Evolutionary conservation across 2,329 filamentous ascomycete species (phyloP).

Genomic region (Akanthomyces muscarius): DNA sequence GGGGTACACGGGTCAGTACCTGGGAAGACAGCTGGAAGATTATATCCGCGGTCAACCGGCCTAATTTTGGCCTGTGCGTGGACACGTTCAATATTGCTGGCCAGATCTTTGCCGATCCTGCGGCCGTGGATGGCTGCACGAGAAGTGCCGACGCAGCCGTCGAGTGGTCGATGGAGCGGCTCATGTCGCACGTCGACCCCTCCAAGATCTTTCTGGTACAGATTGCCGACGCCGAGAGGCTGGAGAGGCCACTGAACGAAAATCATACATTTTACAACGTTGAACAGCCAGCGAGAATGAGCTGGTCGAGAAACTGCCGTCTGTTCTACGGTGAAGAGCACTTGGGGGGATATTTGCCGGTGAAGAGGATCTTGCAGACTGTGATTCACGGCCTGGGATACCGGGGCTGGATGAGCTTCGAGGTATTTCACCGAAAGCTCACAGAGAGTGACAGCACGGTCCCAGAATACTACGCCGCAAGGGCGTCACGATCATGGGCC

Average conservation of each 20-base stretch:
- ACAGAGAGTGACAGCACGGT: constrained; percentile 46
- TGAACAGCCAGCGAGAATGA: constrained; percentile 56
- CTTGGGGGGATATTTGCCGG: constrained; percentile 63
- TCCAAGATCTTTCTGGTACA: constrained; percentile 71
- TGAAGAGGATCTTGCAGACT: constrained; percentile 55
- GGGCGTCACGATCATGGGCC: constrained; percentile 45
- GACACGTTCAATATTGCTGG: constrained; percentile 75
- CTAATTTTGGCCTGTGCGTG: constrained; percentile 71
- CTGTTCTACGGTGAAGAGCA: constrained; percentile 53
- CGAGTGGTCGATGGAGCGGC: constrained; percentile 46
- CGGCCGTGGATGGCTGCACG: constrained; percentile 45
- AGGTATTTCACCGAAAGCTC: constrained; percentile 63
- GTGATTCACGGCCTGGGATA: constrained; percentile 63
- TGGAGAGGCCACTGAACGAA: constrained; percentile 51
- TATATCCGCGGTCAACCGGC: constrained; percentile 56
- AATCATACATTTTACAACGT: constrained; percentile 34
- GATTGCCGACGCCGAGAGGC: constrained; percentile 65
- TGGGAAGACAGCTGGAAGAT: constrained; percentile 70
- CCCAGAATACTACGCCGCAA: constrained; percentile 53
- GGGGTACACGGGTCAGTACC: constrained; percentile 62
- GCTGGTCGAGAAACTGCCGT: constrained; percentile 70
- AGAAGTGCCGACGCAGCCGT: constrained; percentile 52
- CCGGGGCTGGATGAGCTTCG: constrained; percentile 66
- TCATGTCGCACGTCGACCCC: constrained; percentile 53
- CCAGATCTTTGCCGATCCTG: constrained; percentile 64